Evolutionary conservation across 2,329 filamentous ascomycete genomes (phyloP), one percentile per base, ranked within the genome.

Genomic region (Pseudogymnoascus destructans): DNA sequence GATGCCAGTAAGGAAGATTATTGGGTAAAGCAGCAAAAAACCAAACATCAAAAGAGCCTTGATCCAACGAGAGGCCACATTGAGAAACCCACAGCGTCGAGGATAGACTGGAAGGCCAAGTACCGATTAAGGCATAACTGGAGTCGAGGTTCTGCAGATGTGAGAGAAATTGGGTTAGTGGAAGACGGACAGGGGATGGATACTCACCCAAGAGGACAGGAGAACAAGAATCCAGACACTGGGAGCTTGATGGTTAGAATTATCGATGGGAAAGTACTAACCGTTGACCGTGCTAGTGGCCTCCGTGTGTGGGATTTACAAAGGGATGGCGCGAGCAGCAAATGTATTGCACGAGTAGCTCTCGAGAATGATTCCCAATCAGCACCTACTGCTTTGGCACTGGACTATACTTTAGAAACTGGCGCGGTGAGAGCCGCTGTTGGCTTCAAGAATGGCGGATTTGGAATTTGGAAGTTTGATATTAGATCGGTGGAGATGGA

Each of bases 121-220:
- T 97, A 95, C 71, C 89, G 86, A 66, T 76, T 96, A 55, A 80
- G 88, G 49, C 87, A 95, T 69, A 97, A 97, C 72, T 97, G 93
- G 93, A 81, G 87, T 1, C 81, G 79, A 61, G 93, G 92, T 0
- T 84, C 81, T 64, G 95, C 89, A 66, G 85, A 81, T 35, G 82
- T 95, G 10, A 84, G 86, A 33, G 87, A 95, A 70, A 80, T 96
- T 35, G 61, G 60, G n/a, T 62, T 69, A 13, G 62, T 59, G 27
- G 77, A 83, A 46, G 78, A 89, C 21, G 73, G 77, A 57, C 62
- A 59, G 66, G 30, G 52, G 59, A 25, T 23, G 27, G 30, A 21
- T 25, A 58, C 7, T n/a, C 42, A 5, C 55, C 4, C n/a, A 15
- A 8, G 19, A 25, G 32, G 11, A 42, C 73, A 77, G 42, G 71